These are phyloP conservation scores for Poa annua DNA, from an alignment of 176 grass and related monocot species.

Conservation along the genomic window DNA sequence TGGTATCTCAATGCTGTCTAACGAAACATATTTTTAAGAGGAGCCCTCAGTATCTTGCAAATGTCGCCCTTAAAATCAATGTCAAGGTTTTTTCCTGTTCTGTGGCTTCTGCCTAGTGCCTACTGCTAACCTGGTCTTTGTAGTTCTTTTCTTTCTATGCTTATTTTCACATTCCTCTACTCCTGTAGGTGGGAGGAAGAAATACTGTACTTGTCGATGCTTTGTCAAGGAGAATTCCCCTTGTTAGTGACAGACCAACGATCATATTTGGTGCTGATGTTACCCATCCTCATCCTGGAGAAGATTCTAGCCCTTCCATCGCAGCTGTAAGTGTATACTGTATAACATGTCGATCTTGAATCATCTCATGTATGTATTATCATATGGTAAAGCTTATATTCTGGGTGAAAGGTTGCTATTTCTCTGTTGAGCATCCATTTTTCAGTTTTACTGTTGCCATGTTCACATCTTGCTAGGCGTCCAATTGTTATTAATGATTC, in stretches of 20 bases:
- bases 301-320: constrained; percentile 75
- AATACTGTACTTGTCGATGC: constrained; percentile 69
- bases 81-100: constrained; percentile 53
- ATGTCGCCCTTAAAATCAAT: constrained; percentile 76
- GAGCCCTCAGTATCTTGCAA: constrained; percentile 63
- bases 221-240: constrained; percentile 58
- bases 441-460: background rate
- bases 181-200: constrained; percentile 66
- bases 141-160: background rate
- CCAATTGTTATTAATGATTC: background rate
- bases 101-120: constrained; percentile 19
- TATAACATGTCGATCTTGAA: constrained; percentile 14
- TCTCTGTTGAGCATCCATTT: background rate
- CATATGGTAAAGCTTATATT: constrained; percentile 8
- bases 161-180: constrained; percentile 13
- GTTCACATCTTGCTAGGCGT: background rate
- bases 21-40: constrained; percentile 63
- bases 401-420: constrained; percentile 22
- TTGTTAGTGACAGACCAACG: constrained; percentile 64
- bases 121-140: background rate
- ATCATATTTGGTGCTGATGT: constrained; percentile 85
- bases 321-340: constrained; percentile 61
- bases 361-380: constrained; percentile 19
- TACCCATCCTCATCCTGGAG: constrained; percentile 73
- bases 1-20: constrained; percentile 78